These are phyloP conservation scores for Tetrapyrgos nigripes DNA, from an alignment of 1,284 basidiomycete species.

Conservation along the genomic window DNA sequence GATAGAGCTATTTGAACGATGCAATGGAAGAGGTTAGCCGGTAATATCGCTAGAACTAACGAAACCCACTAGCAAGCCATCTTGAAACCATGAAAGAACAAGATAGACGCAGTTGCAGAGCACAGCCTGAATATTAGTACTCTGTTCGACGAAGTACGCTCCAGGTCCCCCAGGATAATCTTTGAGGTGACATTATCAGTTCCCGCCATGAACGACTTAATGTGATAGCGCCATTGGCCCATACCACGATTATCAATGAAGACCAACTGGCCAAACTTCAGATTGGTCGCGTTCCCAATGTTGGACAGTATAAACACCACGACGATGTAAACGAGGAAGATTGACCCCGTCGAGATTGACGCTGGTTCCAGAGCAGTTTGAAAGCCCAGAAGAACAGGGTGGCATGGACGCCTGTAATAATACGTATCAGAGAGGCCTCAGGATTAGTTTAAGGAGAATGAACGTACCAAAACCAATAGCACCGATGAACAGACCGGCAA, in stretches of 20 bases:
- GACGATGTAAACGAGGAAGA: neutral
- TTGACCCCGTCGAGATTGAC: neutral
- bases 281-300: neutral
- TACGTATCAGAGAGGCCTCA: no score
- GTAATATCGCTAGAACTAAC: neutral
- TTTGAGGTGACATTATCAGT: neutral
- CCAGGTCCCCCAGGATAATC: slow-evolving; percentile 11
- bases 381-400: slow-evolving; percentile 5
- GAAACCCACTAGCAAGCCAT: slow-evolving; percentile 22
- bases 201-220: neutral
- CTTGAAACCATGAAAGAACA: slow-evolving; percentile 21
- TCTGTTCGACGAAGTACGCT: slow-evolving; percentile 11
- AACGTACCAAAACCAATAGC: slow-evolving; percentile 6
- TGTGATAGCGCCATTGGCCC: neutral
- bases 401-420: slow-evolving; percentile 2
- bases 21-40: neutral
- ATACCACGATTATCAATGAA: neutral
- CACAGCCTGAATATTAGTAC: neutral
- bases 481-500: slow-evolving; percentile 8
- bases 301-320: neutral
- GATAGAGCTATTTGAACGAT: slow-evolving; percentile 15
- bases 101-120: slow-evolving; percentile 17
- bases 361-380: neutral
- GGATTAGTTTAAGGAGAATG: no score
- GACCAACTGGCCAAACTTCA: neutral